Evolutionary conservation across 352 stramenopile genomes (phyloP).

Genomic region (Phytophthora lateralis): DNA sequence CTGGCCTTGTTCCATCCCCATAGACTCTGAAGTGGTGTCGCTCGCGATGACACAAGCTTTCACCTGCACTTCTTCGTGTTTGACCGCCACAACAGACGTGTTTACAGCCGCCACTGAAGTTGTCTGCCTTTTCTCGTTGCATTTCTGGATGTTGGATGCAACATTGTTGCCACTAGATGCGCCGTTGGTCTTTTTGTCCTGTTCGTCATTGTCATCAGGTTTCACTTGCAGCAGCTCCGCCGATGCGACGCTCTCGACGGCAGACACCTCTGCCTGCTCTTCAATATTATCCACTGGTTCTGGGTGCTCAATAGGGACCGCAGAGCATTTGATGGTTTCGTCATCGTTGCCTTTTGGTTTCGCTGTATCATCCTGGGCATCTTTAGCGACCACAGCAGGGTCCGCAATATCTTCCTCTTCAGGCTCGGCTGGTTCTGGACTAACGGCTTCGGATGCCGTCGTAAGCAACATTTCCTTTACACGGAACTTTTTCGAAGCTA

Average conservation of each 20-base stretch:
- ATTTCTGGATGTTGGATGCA: not conserved
- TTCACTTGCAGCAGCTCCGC: slow-evolving; percentile 1
- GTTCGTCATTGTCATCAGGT: not conserved
- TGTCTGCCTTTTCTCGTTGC: not conserved
- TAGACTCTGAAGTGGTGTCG: not conserved
- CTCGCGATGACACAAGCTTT: not conserved
- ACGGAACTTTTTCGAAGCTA: not conserved
- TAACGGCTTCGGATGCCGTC: not conserved
- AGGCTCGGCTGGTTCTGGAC: not conserved
- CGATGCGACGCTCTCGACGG: not conserved
- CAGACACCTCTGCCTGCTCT: not conserved
- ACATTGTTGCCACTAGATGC: not conserved
- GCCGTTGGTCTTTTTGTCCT: not conserved
- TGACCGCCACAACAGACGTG: not conserved
- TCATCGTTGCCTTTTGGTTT: not conserved
- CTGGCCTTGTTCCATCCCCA: not conserved
- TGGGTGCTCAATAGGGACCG: not conserved
- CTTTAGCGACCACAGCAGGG: not conserved
- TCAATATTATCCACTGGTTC: not conserved
- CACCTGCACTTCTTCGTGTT: not conserved
- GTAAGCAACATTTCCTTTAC: not conserved
- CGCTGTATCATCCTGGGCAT: not conserved
- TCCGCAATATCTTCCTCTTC: not conserved
- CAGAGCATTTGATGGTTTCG: not conserved
- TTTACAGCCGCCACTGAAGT: not conserved